Evolutionary conservation across 2,329 filamentous ascomycete species (phyloP).

Genomic region (Plectosphaerella plurivora): DNA sequence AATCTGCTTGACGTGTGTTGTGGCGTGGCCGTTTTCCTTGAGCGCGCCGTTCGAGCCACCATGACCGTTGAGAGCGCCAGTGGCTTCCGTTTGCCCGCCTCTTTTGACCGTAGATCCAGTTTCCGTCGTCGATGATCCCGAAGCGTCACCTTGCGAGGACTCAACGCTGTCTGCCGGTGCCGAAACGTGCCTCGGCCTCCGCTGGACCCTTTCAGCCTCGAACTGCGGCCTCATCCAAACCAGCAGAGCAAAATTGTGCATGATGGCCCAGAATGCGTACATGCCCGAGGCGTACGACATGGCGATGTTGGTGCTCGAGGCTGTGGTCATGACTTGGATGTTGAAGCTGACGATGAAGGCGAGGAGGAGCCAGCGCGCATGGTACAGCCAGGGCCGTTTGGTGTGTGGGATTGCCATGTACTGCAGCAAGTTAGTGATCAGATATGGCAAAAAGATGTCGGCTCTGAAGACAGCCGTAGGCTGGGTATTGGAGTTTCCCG

Average conservation of each 20-base stretch:
- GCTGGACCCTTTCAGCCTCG: slow-evolving; percentile 47
- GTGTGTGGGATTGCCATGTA: slow-evolving; percentile 55
- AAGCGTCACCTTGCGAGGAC: background rate
- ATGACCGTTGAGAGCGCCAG: too few relatives aligned
- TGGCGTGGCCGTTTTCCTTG: background rate
- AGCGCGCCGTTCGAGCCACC: too few relatives aligned
- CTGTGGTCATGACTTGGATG: slow-evolving; percentile 30
- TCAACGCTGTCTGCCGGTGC: background rate
- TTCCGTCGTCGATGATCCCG: background rate
- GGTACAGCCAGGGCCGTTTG: slow-evolving; percentile 44
- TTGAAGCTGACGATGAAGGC: slow-evolving; percentile 38
- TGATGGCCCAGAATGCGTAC: slow-evolving; percentile 42
- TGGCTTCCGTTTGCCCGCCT: too few relatives aligned
- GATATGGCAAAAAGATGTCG: too few relatives aligned
- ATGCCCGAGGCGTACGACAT: slow-evolving; percentile 47
- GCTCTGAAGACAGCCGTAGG: too few relatives aligned
- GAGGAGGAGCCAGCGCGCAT: slow-evolving; percentile 44
- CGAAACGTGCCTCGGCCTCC: slow-evolving; percentile 17
- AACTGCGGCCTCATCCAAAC: slow-evolving; percentile 53
- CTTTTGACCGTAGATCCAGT: too few relatives aligned
- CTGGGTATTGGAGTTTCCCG: too few relatives aligned
- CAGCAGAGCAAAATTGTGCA: slow-evolving; percentile 44
- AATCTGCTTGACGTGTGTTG: background rate
- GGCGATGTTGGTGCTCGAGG: slow-evolving; percentile 48
- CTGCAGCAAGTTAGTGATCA: too few relatives aligned